Conservation (phyloP, 108 stramenopile species). For the Nannochloropsis gaditana region DNA sequence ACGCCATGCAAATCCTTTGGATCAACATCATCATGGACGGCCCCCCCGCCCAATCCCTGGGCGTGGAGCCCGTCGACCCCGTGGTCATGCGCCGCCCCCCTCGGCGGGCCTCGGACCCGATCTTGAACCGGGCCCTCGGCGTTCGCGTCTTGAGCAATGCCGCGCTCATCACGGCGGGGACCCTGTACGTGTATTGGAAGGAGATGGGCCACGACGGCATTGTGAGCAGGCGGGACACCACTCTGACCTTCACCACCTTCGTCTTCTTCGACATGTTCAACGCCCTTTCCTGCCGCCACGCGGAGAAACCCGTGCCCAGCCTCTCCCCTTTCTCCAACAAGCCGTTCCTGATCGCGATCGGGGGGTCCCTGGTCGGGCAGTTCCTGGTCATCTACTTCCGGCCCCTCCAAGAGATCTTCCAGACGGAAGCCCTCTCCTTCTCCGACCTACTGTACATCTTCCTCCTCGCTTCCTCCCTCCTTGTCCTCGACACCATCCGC, state of each 20-base stretch:
- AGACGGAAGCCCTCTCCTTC: constrained; percentile 78
- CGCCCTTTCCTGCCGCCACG: constrained; percentile 81
- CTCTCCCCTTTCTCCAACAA: constrained; percentile 70
- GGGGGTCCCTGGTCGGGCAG: constrained; percentile 74
- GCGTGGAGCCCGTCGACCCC: constrained; percentile 80
- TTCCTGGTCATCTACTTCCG: constrained; percentile 79
- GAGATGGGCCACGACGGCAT: constrained; percentile 62
- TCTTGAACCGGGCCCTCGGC: constrained; percentile 75
- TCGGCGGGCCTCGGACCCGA: constrained; percentile 72
- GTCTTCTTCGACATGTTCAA: constrained; percentile 93
- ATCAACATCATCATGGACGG: constrained; percentile 99
- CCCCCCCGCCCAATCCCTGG: constrained; percentile 82
- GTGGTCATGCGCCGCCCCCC: constrained; percentile 74
- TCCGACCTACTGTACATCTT: constrained; percentile 68
- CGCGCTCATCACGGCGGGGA: constrained; percentile 72
- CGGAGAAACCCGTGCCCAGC: constrained; percentile 50
- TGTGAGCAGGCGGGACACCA: constrained; percentile 78
- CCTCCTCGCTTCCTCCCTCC: constrained; percentile 67
- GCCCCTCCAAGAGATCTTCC: constrained; percentile 73
- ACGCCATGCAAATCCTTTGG: constrained; percentile 97
- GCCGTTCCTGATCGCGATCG: constrained; percentile 77
- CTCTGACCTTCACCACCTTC: constrained; percentile 97
- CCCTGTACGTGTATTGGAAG: constrained; percentile 73
- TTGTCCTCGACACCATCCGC: constrained; percentile 68
- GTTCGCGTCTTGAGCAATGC: constrained; percentile 75